A percentile compares a stretch with the other conserved stretches of the same genome.
Conservation (phyloP, 805 yeast species). For the Wickerhamomyces canadensis region DNA sequence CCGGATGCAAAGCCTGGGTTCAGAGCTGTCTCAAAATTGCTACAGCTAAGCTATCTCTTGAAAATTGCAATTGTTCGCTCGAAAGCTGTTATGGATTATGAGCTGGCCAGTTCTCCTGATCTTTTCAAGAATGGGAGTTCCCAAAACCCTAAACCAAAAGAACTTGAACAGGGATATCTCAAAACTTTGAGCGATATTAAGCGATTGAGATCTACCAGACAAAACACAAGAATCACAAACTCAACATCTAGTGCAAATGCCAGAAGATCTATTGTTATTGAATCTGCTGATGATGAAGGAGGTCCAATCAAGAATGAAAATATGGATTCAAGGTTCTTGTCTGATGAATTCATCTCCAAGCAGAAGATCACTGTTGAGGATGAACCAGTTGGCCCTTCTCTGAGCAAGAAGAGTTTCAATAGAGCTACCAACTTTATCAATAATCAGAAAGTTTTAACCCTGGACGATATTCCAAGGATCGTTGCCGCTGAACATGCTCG, state of each 20-base stretch:
- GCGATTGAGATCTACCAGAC: constrained; percentile 66
- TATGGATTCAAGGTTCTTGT: constrained; percentile 4
- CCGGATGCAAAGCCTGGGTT: constrained; percentile 51
- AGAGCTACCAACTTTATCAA: constrained; percentile 68
- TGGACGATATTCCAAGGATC: constrained; percentile 95
- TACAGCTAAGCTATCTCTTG: constrained; percentile 70
- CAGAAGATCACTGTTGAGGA: constrained; percentile 26
- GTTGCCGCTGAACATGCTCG: constrained; percentile 97
- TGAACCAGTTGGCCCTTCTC: constrained; percentile 46
- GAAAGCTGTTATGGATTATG: constrained; percentile 49
- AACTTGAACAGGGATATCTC: constrained; percentile 48
- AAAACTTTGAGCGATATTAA: constrained; percentile 73
- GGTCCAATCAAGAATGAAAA: constrained; percentile 5
- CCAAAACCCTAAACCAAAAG: constrained; percentile 13
- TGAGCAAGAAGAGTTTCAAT: constrained; percentile 44
- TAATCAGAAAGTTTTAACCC: constrained; percentile 78
- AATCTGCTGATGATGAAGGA: constrained; percentile 22
- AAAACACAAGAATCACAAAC: constrained; percentile 47
- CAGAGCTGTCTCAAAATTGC: constrained; percentile 55
- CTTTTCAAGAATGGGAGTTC: constrained; percentile 4
- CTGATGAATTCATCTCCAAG: constrained; percentile 17
- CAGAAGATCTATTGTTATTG: constrained; percentile 61
- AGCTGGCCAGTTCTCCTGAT: constrained; percentile 14
- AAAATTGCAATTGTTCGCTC: constrained; percentile 82
- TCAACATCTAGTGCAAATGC: constrained; percentile 52